Evolutionary conservation across 257 asterid species (phyloP).

Genomic region (Vinca minor): DNA sequence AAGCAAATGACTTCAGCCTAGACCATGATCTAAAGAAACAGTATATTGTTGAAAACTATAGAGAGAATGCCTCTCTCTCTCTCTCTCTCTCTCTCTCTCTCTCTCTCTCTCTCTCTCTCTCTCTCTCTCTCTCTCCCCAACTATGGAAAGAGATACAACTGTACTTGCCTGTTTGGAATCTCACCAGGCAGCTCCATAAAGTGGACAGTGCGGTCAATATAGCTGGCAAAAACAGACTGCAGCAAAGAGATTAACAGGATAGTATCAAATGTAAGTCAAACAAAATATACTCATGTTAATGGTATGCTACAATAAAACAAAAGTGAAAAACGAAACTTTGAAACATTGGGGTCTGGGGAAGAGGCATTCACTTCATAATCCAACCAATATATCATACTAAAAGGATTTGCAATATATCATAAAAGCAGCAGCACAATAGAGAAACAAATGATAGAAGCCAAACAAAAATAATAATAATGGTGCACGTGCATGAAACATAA

Average conservation of each 20-base stretch:
- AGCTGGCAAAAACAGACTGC: constrained; percentile 90
- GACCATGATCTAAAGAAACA: neutral
- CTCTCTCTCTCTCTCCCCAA: no score
- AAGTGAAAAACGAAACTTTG: neutral
- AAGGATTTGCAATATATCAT: neutral
- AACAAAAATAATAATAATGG: neutral
- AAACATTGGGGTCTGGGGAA: neutral
- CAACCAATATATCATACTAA: neutral
- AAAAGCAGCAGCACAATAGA: neutral
- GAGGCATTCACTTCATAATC: neutral
- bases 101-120: no score
- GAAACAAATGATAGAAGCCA: neutral
- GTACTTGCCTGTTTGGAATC: constrained; percentile 67
- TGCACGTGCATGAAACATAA: neutral
- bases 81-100: no score
- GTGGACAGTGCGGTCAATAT: constrained; percentile 85
- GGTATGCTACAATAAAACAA: no score
- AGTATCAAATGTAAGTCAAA: constrained; percentile 8
- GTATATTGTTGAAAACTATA: neutral
- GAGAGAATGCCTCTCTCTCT: no score
- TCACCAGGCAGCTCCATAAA: constrained; percentile 99
- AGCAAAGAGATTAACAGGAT: constrained; percentile 7
- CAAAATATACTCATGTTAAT: neutral
- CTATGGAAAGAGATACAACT: no score
- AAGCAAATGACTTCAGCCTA: neutral